These are phyloP conservation scores for Penicillium simplicissimum DNA, from an alignment of 495 filamentous ascomycete species.

Conservation along the genomic window DNA sequence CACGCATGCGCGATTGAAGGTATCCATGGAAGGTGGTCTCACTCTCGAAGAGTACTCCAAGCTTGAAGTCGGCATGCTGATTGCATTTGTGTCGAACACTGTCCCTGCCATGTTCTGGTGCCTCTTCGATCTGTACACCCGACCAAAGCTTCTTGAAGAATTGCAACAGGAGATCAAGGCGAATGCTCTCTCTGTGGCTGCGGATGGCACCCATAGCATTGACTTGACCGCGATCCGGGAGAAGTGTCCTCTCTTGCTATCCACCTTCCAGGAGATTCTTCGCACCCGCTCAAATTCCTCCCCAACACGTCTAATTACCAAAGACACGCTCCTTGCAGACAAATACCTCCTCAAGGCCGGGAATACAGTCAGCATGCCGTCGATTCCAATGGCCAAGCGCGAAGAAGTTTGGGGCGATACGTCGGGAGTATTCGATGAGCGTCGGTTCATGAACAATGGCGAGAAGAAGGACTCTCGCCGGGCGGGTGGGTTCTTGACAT, in stretches of 20 bases:
- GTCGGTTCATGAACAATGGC: conserved; percentile 29
- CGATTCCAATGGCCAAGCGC: conserved; percentile 19
- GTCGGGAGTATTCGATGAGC: conserved; percentile 29
- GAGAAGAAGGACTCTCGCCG: conserved; percentile 16
- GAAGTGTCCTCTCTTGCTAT: conserved; percentile 38
- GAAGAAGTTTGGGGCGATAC: conserved; percentile 31
- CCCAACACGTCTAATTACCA: conserved; percentile 27
- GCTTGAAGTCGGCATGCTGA: conserved; percentile 36
- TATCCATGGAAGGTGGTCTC: conserved; percentile 30
- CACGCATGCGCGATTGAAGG: conserved; percentile 34
- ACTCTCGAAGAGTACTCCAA: conserved; percentile 43
- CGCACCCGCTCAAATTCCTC: conserved; percentile 27
- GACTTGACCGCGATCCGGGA: conserved; percentile 40
- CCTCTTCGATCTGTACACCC: conserved; percentile 41
- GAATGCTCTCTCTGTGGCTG: conserved; percentile 21
- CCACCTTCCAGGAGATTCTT: conserved; percentile 43
- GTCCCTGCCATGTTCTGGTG: conserved; percentile 49
- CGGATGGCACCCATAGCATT: conserved; percentile 23
- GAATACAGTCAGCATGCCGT: conserved; percentile 29
- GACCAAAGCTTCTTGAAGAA: conserved; percentile 38
- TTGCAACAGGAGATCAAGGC: conserved; percentile 35
- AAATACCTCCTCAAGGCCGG: conserved; percentile 34
- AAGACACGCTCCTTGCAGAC: conserved; percentile 36
- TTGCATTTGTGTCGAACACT: conserved; percentile 50
- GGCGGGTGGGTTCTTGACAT: conserved; percentile 36